These are phyloP conservation scores for Carpediemonas membranifera DNA, from an alignment of 78 protist species.

Conservation along the genomic window DNA sequence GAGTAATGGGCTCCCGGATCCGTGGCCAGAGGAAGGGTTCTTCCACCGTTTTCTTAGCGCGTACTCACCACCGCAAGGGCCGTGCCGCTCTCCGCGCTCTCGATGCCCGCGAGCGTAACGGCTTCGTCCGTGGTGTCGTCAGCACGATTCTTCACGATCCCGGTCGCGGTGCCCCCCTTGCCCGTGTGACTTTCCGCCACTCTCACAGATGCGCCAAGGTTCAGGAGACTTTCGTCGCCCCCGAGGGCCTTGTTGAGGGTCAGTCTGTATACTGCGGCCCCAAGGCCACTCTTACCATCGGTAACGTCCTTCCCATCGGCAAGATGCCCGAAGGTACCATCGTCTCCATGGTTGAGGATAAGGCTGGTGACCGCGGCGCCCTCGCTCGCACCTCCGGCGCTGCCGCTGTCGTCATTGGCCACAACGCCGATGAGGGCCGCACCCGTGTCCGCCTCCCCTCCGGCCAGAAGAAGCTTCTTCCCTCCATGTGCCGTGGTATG, in stretches of 20 bases:
- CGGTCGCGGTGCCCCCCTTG: slow-evolving; percentile 98
- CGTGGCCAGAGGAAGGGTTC: slow-evolving; percentile 53
- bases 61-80: slow-evolving; percentile 84
- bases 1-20: slow-evolving; percentile 32
- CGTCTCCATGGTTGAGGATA: slow-evolving; percentile 90
- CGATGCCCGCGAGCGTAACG: slow-evolving; percentile 92
- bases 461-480: slow-evolving; percentile 83
- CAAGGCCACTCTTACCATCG: slow-evolving; percentile 83
- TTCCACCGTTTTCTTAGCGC: slow-evolving; percentile 51
- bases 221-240: slow-evolving; percentile 77
- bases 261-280: slow-evolving; percentile 89
- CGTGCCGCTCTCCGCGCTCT: slow-evolving; percentile 76
- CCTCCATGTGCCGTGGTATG: slow-evolving; percentile 79
- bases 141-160: slow-evolving; percentile 95
- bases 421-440: slow-evolving; percentile 73
- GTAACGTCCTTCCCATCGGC: slow-evolving; percentile 89
- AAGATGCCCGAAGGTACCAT: slow-evolving; percentile 93
- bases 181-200: slow-evolving; percentile 79
- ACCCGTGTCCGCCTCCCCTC: slow-evolving; percentile 92
- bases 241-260: slow-evolving; percentile 98
- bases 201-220: slow-evolving; percentile 62
- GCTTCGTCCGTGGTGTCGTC: slow-evolving; percentile 75
- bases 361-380: slow-evolving; percentile 84
- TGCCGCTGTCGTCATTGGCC: slow-evolving; percentile 83
- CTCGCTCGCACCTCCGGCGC: too few relatives aligned